phyloP scores from a whole-genome alignment of 2,329 filamentous ascomycete genomes.

The Claviceps sp. region DNA sequence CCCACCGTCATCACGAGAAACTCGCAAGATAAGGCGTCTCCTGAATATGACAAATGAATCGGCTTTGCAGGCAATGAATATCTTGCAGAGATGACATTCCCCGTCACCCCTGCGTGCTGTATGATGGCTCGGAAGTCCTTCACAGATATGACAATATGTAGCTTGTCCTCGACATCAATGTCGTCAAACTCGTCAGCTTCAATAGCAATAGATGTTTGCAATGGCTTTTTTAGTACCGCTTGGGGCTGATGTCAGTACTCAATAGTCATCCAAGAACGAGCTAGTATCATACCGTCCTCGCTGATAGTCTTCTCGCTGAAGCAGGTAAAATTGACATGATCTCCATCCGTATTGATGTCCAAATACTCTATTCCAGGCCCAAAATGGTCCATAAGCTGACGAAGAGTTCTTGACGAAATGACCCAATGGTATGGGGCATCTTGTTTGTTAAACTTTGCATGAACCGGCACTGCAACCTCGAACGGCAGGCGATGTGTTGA shows the following conservation, averaged over 20 bases:
- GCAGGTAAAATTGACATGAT: constrained; percentile 65
- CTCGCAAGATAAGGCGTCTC: constrained; percentile 56
- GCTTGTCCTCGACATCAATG: constrained; percentile 58
- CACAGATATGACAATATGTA: constrained; percentile 70
- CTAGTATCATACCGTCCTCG: constrained; percentile 29
- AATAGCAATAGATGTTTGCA: constrained; percentile 67
- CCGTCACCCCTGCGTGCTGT: constrained; percentile 57
- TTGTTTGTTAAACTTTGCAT: constrained; percentile 59
- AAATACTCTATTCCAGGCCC: constrained; percentile 69
- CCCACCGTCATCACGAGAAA: constrained; percentile 76
- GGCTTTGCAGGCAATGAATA: constrained; percentile 62
- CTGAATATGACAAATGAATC: constrained; percentile 58
- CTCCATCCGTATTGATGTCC: constrained; percentile 61
- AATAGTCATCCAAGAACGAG: neutral
- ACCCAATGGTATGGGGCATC: constrained; percentile 58
- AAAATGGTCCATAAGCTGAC: constrained; percentile 69
- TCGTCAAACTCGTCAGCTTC: constrained; percentile 66
- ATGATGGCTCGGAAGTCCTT: constrained; percentile 74
- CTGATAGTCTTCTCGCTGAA: constrained; percentile 69
- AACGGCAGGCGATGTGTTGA: constrained; percentile 68
- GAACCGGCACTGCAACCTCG: constrained; percentile 58
- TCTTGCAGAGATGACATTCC: constrained; percentile 50
- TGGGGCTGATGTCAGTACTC: constrained; percentile 4
- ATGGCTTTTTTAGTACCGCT: constrained; percentile 67
- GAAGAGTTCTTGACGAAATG: constrained; percentile 56